Evolutionary conservation across 1,139 yeast genomes (phyloP).

Genomic region (Kluyveromyces marxianus): DNA sequence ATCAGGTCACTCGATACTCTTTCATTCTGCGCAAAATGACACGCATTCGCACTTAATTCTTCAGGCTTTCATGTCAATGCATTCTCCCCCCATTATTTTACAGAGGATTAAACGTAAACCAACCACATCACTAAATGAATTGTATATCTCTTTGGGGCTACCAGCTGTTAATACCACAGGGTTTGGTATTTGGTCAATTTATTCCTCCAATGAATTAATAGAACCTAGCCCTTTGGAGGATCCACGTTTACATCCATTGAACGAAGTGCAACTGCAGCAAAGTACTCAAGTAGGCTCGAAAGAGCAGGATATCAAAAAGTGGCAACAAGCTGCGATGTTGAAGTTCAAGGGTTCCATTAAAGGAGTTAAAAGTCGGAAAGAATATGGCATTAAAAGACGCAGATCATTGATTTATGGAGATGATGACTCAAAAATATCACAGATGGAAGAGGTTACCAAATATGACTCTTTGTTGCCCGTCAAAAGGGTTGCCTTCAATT

Average conservation of each 20-base stretch:
- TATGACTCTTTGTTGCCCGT: constrained; percentile 20
- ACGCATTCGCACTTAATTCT: constrained; percentile 45
- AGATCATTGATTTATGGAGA: constrained; percentile 17
- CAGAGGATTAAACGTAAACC: constrained; percentile 37
- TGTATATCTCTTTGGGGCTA: background rate
- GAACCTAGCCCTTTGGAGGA: constrained; percentile 56
- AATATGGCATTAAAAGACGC: constrained; percentile 34
- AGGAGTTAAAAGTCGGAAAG: constrained; percentile 33
- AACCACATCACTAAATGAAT: constrained; percentile 36
- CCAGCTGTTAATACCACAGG: constrained; percentile 4
- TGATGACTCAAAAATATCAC: constrained; percentile 8
- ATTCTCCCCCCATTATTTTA: constrained; percentile 7
- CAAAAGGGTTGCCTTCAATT: constrained; percentile 16
- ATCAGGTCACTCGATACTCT: constrained; percentile 54
- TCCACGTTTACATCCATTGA: constrained; percentile 22
- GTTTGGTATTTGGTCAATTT: constrained; percentile 62
- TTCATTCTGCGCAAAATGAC: constrained; percentile 50
- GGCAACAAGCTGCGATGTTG: constrained; percentile 35
- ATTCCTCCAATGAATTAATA: constrained; percentile 50
- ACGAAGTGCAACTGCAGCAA: constrained; percentile 13
- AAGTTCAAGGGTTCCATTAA: constrained; percentile 49
- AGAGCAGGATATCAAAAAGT: constrained; percentile 6
- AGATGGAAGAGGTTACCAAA: constrained; percentile 6
- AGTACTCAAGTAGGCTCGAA: background rate
- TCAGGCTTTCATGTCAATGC: constrained; percentile 29